phyloP scores from a whole-genome alignment of 495 filamentous ascomycete species.

The Cairneyella variabilis region DNA sequence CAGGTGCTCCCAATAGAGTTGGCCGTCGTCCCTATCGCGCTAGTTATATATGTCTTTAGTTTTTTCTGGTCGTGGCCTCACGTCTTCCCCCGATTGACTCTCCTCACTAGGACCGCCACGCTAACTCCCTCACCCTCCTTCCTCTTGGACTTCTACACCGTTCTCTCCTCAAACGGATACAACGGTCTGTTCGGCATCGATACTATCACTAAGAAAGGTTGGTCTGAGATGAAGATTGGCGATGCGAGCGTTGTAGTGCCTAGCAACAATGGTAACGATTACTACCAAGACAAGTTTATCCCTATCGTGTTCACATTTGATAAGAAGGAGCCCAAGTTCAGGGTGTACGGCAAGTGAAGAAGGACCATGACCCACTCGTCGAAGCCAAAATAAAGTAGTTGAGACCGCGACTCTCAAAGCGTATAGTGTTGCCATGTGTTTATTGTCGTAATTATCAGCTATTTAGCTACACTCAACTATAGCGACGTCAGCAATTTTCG shows the following conservation, averaged over 20 bases:
- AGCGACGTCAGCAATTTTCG: neutral
- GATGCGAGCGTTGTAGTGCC: slow-evolving; percentile 11
- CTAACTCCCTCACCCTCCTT: slow-evolving; percentile 1
- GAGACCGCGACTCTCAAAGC: neutral
- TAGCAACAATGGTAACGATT: neutral
- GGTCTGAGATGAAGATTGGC: slow-evolving; percentile 9
- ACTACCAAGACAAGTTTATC: slow-evolving; percentile 13
- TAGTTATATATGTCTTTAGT: slow-evolving; percentile 7
- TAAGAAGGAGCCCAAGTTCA: slow-evolving; percentile 6
- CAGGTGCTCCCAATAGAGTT: slow-evolving; percentile 8
- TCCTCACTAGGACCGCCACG: neutral
- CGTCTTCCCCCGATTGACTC: neutral
- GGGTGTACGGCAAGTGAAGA: slow-evolving; percentile 7
- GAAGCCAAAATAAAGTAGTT: neutral
- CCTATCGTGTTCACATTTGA: slow-evolving; percentile 2
- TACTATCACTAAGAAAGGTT: neutral
- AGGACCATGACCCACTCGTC: neutral
- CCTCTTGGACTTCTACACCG: neutral
- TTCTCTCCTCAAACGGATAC: slow-evolving; percentile 8
- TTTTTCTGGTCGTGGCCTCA: slow-evolving; percentile 2
- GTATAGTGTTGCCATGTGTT: neutral
- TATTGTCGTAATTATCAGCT: neutral
- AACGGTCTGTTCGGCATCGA: slow-evolving; percentile 8
- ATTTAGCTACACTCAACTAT: neutral
- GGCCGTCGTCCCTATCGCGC: neutral